Percentiles rank a stretch among this genome's conserved stretches.
These are phyloP conservation scores for Aspergillus fumigatus DNA, from an alignment of 2,329 filamentous ascomycete genomes.

Conservation along the genomic window DNA sequence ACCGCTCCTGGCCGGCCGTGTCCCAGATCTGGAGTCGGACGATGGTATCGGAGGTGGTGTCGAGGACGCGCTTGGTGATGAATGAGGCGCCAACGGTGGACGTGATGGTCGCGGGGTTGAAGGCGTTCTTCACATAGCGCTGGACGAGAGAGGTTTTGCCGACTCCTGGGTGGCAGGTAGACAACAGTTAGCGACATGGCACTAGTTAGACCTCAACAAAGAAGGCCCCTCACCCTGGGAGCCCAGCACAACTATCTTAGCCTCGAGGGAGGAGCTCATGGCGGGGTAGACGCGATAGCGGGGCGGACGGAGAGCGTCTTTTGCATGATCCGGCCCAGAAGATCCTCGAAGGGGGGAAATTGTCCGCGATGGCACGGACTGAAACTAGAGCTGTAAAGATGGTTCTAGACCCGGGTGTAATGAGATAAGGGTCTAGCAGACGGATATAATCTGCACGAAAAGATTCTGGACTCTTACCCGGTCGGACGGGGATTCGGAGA, in stretches of 20 bases:
- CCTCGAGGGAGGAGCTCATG: constrained; percentile 48
- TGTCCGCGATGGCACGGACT: not conserved
- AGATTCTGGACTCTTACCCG: not conserved
- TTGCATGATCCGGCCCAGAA: constrained; percentile 25
- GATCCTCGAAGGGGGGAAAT: not conserved
- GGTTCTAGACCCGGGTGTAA: not conserved
- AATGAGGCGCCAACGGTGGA: constrained; percentile 79
- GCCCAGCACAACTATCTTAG: constrained; percentile 51
- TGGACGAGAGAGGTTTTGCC: constrained; percentile 51
- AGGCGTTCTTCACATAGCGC: constrained; percentile 45
- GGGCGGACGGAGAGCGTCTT: constrained; percentile 21
- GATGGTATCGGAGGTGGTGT: constrained; percentile 77
- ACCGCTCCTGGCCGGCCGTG: constrained; percentile 91
- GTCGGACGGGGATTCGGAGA: not conserved
- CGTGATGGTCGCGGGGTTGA: constrained; percentile 39
- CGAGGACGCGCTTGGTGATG: constrained; percentile 72
- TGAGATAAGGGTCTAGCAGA: not conserved
- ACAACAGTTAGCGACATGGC: not conserved
- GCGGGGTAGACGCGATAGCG: constrained; percentile 27
- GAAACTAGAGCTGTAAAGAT: not conserved
- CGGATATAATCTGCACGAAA: not conserved
- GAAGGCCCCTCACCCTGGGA: constrained; percentile 40
- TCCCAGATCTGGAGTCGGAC: constrained; percentile 97
- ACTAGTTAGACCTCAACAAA: not conserved
- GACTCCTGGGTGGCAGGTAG: constrained; percentile 35